Conservation (phyloP, 345 rosid species). For the Angophora floribunda region DNA sequence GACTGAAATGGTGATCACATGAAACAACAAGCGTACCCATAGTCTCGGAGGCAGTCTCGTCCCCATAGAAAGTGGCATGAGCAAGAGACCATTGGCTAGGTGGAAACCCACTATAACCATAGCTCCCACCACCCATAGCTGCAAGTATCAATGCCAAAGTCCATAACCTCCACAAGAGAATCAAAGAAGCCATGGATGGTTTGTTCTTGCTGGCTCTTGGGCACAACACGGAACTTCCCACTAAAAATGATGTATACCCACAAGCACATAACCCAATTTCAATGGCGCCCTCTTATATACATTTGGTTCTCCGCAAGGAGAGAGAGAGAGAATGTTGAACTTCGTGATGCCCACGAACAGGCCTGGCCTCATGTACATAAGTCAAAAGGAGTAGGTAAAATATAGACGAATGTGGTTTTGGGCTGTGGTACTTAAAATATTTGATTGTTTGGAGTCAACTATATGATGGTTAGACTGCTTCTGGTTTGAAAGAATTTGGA, state of each 20-base stretch:
- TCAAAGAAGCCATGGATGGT: not conserved
- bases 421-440: not conserved
- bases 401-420: not conserved
- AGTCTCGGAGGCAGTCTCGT: constrained; percentile 49
- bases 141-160: not conserved
- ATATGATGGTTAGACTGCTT: not conserved
- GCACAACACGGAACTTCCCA: not conserved
- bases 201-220: not conserved
- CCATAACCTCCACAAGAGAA: not conserved
- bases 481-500: not conserved
- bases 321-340: not conserved
- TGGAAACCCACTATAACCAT: constrained; percentile 6
- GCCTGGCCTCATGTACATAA: not conserved
- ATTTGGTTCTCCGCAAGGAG: not conserved
- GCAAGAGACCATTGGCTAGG: constrained; percentile 49
- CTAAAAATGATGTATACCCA: not conserved
- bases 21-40: constrained; percentile 24
- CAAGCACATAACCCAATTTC: not conserved
- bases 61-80: constrained; percentile 67
- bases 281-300: not conserved
- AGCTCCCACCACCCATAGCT: not conserved
- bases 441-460: not conserved
- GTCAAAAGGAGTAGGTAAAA: not conserved
- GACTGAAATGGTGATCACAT: not conserved
- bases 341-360: constrained; percentile 2